Percentiles rank a stretch among this genome's conserved stretches.
Evolutionary conservation across 345 rosid genomes (phyloP).

Genomic region (rapeseed (Brassica napus)): DNA sequence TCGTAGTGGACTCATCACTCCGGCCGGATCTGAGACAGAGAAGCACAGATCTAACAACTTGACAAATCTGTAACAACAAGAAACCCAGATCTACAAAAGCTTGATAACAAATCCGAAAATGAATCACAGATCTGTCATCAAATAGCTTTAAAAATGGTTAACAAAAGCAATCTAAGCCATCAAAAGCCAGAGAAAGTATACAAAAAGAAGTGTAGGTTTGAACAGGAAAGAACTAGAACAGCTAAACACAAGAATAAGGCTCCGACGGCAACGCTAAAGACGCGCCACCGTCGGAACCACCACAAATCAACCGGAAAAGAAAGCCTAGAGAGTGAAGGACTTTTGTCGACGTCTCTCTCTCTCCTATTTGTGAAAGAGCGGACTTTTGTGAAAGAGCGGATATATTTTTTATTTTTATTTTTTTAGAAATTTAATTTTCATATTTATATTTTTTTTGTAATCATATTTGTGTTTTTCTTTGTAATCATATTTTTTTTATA

Average conservation of each 20-base stretch:
- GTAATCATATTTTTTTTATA: too few species aligned
- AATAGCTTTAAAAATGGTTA: neutral
- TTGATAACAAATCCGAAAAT: neutral
- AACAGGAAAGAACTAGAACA: neutral
- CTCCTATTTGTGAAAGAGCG: too few species aligned
- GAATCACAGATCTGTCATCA: neutral
- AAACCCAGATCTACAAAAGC: neutral
- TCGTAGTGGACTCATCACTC: too few species aligned
- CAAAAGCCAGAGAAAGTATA: neutral
- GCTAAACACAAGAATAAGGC: neutral
- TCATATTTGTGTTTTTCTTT: too few species aligned
- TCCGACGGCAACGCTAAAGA: neutral
- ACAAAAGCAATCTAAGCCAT: neutral
- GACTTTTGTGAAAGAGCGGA: too few species aligned
- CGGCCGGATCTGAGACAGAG: too few species aligned
- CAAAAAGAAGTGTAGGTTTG: neutral
- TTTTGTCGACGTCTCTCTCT: too few species aligned
- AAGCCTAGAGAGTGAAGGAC: neutral
- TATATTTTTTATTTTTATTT: too few species aligned
- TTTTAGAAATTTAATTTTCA: too few species aligned
- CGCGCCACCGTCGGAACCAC: neutral
- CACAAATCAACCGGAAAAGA: neutral
- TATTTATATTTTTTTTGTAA: too few species aligned
- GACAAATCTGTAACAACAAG: neutral
- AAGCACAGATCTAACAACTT: neutral